Percentiles rank a stretch among this genome's conserved stretches.
Evolutionary conservation across 1,284 basidiomycete genomes (phyloP).

Genomic region (Ustilago esculenta): DNA sequence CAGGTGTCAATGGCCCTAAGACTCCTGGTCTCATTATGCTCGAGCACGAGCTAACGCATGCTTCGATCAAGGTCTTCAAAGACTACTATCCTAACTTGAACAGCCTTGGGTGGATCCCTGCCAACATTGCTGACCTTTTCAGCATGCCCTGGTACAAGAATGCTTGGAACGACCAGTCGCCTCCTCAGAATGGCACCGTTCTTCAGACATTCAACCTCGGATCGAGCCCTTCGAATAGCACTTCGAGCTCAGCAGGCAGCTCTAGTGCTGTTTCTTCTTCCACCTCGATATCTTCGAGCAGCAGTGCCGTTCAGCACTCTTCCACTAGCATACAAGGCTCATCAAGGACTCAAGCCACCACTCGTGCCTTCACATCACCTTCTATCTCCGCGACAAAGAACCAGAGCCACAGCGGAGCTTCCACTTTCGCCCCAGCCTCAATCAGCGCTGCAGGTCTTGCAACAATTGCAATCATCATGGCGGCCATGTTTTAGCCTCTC

Average conservation of each 20-base stretch:
- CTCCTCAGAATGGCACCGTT: constrained; percentile 25
- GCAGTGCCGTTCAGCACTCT: not conserved
- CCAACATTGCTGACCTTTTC: constrained; percentile 42
- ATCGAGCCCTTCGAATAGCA: not conserved
- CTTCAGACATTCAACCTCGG: constrained; percentile 25
- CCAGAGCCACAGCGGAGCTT: constrained; percentile 10
- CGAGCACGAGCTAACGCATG: constrained; percentile 80
- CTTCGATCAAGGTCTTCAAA: constrained; percentile 77
- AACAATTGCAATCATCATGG: constrained; percentile 12
- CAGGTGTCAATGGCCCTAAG: constrained; percentile 33
- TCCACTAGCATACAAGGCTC: constrained; percentile 1
- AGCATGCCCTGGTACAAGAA: constrained; percentile 54
- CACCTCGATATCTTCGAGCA: not conserved
- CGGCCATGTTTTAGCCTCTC: constrained; percentile 11
- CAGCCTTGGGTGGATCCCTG: constrained; percentile 74
- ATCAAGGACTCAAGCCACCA: not conserved
- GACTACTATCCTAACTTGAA: constrained; percentile 75
- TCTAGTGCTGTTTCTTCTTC: constrained; percentile 3
- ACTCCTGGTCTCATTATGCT: constrained; percentile 79
- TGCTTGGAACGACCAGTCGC: constrained; percentile 23
- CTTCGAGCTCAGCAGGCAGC: not conserved
- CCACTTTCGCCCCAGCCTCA: constrained; percentile 13
- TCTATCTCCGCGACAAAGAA: not conserved
- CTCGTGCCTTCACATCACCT: constrained; percentile 4
- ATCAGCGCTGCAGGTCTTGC: constrained; percentile 13